phyloP scores from a whole-genome alignment of 2,329 filamentous ascomycete species.

The Colletotrichum tropicicola region DNA sequence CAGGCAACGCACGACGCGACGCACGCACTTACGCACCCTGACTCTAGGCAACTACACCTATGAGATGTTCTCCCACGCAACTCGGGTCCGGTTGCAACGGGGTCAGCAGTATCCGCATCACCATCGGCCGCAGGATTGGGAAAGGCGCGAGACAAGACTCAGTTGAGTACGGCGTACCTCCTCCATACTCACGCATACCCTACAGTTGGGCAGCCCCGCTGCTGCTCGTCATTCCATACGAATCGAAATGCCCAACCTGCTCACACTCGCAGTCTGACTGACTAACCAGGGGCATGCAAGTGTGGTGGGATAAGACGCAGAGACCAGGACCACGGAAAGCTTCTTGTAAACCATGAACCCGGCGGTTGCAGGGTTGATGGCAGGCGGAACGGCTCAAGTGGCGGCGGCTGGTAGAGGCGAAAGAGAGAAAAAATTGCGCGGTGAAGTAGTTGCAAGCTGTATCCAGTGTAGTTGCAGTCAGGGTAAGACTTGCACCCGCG shows the following conservation, averaged over 20 bases:
- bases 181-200: no score
- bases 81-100: neutral
- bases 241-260: slow-evolving; percentile 3
- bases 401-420: neutral
- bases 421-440: slow-evolving; percentile 2
- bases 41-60: neutral
- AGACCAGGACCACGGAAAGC: slow-evolving; percentile 24
- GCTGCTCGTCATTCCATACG: neutral
- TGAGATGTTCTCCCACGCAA: neutral
- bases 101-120: slow-evolving; percentile 2
- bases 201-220: neutral
- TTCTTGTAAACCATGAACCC: slow-evolving; percentile 29
- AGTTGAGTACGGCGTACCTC: neutral
- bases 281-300: slow-evolving; percentile 23
- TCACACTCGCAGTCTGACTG: slow-evolving; percentile 9
- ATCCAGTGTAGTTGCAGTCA: no score
- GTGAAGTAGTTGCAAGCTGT: neutral
- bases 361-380: slow-evolving; percentile 7
- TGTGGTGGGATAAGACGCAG: slow-evolving; percentile 25
- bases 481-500: no score
- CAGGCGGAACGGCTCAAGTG: neutral
- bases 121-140: neutral
- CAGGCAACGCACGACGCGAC: slow-evolving; percentile 12
- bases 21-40: slow-evolving; percentile 9
- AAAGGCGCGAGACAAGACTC: neutral